phyloP scores from a whole-genome alignment of 179 eudicot species.

The Drosera spatulata region DNA sequence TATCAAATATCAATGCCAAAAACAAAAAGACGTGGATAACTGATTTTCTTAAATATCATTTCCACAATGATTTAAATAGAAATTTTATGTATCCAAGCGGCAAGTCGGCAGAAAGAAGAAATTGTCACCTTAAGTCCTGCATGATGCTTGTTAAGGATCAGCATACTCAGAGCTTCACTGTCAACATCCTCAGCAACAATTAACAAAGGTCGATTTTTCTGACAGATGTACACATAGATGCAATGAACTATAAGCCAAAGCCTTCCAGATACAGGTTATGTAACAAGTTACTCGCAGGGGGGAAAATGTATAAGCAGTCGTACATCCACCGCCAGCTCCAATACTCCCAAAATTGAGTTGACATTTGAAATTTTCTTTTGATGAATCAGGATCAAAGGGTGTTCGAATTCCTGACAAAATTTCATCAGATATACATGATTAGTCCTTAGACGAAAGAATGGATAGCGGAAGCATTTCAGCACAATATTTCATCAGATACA shows the following conservation, averaged over 20 bases:
- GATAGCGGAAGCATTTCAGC: background rate
- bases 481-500: too few relatives aligned
- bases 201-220: slow-evolving; percentile 63
- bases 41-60: background rate
- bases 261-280: slow-evolving; percentile 1
- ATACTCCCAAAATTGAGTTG: slow-evolving; percentile 50
- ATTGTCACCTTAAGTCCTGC: slow-evolving; percentile 72
- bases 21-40: too few relatives aligned
- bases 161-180: slow-evolving; percentile 66
- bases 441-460: background rate
- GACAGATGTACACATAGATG: slow-evolving; percentile 8
- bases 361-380: slow-evolving; percentile 82
- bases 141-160: slow-evolving; percentile 82
- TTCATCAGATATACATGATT: background rate
- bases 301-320: background rate
- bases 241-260: slow-evolving; percentile 1
- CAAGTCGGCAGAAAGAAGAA: slow-evolving; percentile 1
- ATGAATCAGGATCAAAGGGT: slow-evolving; percentile 75
- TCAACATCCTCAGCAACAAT: slow-evolving; percentile 96
- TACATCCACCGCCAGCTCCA: slow-evolving; percentile 89
- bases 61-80: background rate
- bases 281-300: background rate
- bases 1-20: background rate
- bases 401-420: slow-evolving; percentile 73
- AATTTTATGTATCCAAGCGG: background rate